Evolutionary conservation across 2,329 filamentous ascomycete genomes (phyloP).

Genomic region (Alternaria ethzedia): DNA sequence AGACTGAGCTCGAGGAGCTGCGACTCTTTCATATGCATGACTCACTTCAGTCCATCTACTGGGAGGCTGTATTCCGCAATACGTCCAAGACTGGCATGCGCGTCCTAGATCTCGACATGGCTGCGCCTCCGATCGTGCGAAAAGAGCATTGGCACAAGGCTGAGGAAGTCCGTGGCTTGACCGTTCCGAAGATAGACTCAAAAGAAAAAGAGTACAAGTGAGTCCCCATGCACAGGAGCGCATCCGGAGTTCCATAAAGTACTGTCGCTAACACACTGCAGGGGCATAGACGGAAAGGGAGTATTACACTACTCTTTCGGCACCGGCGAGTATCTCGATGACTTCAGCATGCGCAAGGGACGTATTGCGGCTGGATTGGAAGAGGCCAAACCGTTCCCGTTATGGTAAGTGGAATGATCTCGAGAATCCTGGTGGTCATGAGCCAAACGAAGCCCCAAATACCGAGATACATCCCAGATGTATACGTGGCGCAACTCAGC

Average conservation of each 20-base stretch:
- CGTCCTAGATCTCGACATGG: constrained; percentile 39
- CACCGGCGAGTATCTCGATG: constrained; percentile 44
- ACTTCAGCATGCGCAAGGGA: constrained; percentile 39
- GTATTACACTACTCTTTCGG: constrained; percentile 35
- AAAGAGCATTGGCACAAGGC: constrained; percentile 30
- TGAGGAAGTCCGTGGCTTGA: constrained; percentile 27
- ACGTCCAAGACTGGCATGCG: constrained; percentile 22
- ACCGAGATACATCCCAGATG: not conserved
- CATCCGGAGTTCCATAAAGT: not conserved
- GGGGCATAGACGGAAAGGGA: constrained; percentile 39
- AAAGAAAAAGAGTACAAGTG: constrained; percentile 33
- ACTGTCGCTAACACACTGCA: constrained; percentile 8
- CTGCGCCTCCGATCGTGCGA: constrained; percentile 31
- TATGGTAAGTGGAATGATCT: constrained; percentile 16
- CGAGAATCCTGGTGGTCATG: not conserved
- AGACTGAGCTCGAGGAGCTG: constrained; percentile 34
- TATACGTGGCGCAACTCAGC: not conserved
- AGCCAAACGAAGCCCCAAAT: not conserved
- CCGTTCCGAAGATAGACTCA: constrained; percentile 18
- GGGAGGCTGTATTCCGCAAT: constrained; percentile 42
- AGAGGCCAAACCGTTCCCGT: constrained; percentile 27
- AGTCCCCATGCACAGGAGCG: not conserved
- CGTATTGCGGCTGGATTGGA: constrained; percentile 35
- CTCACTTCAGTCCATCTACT: constrained; percentile 35
- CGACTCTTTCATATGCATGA: constrained; percentile 37